A percentile compares a stretch with the other conserved stretches of the same genome.
Evolutionary conservation across 805 yeast genomes (phyloP).

Genomic region (Candida patagonica): DNA sequence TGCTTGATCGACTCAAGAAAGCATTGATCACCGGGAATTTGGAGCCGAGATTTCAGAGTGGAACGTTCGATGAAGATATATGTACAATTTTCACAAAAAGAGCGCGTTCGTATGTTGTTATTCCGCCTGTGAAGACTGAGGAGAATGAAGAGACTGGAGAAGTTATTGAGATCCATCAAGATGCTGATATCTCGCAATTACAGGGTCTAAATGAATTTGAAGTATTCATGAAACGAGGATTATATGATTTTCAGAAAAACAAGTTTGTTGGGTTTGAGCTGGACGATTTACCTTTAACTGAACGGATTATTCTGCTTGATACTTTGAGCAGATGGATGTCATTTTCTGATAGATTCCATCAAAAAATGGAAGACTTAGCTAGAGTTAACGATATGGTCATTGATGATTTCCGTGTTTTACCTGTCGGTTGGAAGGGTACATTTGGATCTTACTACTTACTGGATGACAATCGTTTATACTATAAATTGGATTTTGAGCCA

Average conservation of each 20-base stretch:
- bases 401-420: conserved; percentile 22
- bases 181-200: not conserved
- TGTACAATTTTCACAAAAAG: conserved; percentile 10
- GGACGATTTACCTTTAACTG: conserved; percentile 10
- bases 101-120: conserved; percentile 5
- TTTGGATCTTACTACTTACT: conserved; percentile 24
- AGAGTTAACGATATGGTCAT: conserved; percentile 5
- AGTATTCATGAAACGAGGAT: conserved; percentile 2
- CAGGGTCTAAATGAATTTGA: conserved; percentile 1
- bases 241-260: conserved; percentile 7
- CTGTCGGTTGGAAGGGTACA: conserved; percentile 24
- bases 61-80: conserved; percentile 8
- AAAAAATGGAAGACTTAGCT: conserved; percentile 8
- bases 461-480: conserved; percentile 29
- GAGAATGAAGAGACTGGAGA: not conserved
- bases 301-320: conserved; percentile 14
- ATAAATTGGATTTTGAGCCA: conserved; percentile 13
- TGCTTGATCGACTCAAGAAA: conserved; percentile 10
- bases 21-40: conserved; percentile 7
- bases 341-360: conserved; percentile 14
- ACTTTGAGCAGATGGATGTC: conserved; percentile 17
- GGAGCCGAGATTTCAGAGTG: conserved; percentile 6
- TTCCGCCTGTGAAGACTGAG: not conserved
- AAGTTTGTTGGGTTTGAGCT: conserved; percentile 6
- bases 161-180: not conserved